Evolutionary conservation across 768 basidiomycete genomes (phyloP), one percentile per base, ranked within the genome.

Genomic region (Pholiota microspora): DNA sequence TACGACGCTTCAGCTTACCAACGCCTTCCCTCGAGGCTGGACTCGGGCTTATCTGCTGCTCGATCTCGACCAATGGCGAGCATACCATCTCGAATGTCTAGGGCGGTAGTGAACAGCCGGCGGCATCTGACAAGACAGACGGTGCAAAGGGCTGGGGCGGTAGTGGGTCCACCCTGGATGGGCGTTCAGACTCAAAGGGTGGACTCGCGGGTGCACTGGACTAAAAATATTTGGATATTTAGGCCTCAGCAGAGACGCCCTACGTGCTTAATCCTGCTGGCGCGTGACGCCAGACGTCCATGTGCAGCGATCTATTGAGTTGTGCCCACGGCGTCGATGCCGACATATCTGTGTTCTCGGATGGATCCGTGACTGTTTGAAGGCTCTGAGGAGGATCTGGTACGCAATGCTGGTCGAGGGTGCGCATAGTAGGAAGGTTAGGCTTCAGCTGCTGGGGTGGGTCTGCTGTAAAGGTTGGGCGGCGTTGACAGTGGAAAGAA

Each of bases 301-400:
- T 66, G 65, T 42, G 40, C 21, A 42, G 16, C 40, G 40, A 7
- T 42, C 18, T 42, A 42, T 42, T 42, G 40, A 42, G 40, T 21
- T 42, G 40, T 42, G 40, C 21, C 21, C 40, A 42, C 21, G 40
- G 9, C 40, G 4, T 42, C 21, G 16, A 64, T 66, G 65, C 62
- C 65, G 66, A 64, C 62, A 67, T 51, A 21, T 46, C 51, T 25
- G 45, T 34, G 53, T 62, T 62, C 59, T 65, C 62, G 65, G 63
- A 40, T 62, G 62, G 51, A 54, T 58, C 66, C 64, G 64, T 57
- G 56, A 46, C 15, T 34, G 46, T n/a, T 29, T 46, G 45, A 29
- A 46, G 29, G 45, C n/a, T 46, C 21, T 46, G n/a, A 8, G 29
- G n/a, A 46, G 45, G n/a, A 15, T 27, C 29, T 27, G 25, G 15